Evolutionary conservation across 2,329 filamentous ascomycete genomes (phyloP), one percentile per base, ranked within the genome.

Genomic region (Botrytis galanthina): DNA sequence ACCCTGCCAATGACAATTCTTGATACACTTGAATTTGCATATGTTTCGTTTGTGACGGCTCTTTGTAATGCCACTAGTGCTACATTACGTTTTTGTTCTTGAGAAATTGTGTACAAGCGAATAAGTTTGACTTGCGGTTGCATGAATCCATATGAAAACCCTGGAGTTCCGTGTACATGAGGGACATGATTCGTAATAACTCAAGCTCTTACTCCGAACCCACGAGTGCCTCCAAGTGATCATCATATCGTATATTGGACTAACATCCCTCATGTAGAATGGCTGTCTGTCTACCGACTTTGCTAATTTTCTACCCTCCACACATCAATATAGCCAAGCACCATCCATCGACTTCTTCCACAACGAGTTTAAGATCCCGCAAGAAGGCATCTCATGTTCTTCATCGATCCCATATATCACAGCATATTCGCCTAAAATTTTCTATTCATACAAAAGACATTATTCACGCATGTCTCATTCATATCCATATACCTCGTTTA

Each of bases 1-100:
- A 75, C 75, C 74, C 75, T 73, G 68, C 20, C 51, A 72, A 72
- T 73, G 35, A 70, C 42, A 70, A 70, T 70, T 70, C 54, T 29
- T 73, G 71, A 61, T 37, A 54, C 60, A 35, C 37, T 66, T 16
- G 20, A 66, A 44, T 46, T 61, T n/a, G 12, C 20, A n/a, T 20
- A 14, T 62, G 37, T 18, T 3, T 16, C 32, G 3, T 32, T 44
- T 18, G 26, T 54, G 64, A 57, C 18, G 3, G 9, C 61, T n/a
- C 26, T 3, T 54, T 14, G 16, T 12, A 4, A 37, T 39, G 14
- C 14, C 16, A 20, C 39, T 44, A 3, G 10, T 4, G 9, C n/a
- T 18, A 9, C 16, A 29, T n/a, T 44, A 44, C 20, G 18, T 44
- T 39, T 29, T 44, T 18, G 6, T 44, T 18, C 9, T n/a, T 4